phyloP scores from a whole-genome alignment of 306 rosid species.

The Trifolium subterraneum region DNA sequence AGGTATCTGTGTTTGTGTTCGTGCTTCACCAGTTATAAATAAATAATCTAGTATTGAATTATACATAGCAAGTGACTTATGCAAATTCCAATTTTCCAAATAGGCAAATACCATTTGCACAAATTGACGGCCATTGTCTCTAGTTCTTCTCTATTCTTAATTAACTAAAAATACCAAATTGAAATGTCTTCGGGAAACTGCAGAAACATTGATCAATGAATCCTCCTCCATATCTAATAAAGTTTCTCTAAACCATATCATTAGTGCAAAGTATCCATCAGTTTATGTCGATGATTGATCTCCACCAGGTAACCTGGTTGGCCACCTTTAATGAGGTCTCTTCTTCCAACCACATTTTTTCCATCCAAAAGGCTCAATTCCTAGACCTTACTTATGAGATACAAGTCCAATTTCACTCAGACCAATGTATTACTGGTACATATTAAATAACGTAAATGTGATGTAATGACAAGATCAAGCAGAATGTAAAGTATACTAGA shows the following conservation, averaged over 20 bases:
- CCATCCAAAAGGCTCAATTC: too few species aligned
- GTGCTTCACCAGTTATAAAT: neutral
- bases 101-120: too few species aligned
- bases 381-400: too few species aligned
- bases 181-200: neutral
- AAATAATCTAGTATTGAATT: neutral
- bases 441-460: neutral
- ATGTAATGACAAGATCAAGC: neutral
- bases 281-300: too few species aligned
- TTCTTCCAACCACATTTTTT: too few species aligned
- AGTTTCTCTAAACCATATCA: too few species aligned
- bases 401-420: too few species aligned
- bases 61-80: neutral
- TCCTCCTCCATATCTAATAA: conserved; percentile 6
- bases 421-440: too few species aligned
- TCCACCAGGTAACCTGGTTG: too few species aligned
- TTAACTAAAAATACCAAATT: neutral
- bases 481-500: neutral
- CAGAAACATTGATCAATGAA: neutral
- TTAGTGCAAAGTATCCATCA: too few species aligned
- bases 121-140: neutral
- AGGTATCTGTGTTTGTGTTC: neutral
- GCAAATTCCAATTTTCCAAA: too few species aligned
- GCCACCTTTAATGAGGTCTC: too few species aligned
- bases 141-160: neutral